Base-by-base conservation (phyloP, 1,284 basidiomycete species). In the Apiotrichum domesticum region DNA sequence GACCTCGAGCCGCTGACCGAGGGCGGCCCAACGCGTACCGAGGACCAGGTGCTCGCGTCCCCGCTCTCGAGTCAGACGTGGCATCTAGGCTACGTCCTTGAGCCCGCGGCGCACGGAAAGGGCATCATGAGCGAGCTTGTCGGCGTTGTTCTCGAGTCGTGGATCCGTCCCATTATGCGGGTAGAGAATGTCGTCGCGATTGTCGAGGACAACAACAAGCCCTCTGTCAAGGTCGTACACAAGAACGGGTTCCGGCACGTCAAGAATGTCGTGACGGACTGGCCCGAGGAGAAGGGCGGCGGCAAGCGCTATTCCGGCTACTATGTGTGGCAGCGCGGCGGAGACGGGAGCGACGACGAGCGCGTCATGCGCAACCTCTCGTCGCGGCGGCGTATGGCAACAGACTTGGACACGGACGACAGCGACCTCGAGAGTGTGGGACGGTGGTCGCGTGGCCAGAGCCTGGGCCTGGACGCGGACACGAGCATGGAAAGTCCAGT, bases 211-310 rank as follows among this genome's bases (percentile, higher is more conserved):
- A 54, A 65, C 52, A 65, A 65, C 43, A 34, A 46, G 13, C 59
- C 50, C 4, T 54, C 49, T 11, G 34, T n/a, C 2, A 33, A 11
- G 3, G 57, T 65, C 10, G 14, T 63, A 6, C 14, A 4, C n/a
- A 46, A 54, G 37, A 64, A 63, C 40, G 62, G 64, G n/a, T 53
- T 66, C 44, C 21, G 32, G 34, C 14, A 41, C 9, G 42, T 58
- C 32, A 46, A 43, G 9, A 50, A 51, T 14, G 34, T 54, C 11
- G 29, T 40, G 15, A 55, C 57, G 11, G 39, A 56, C 35, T 65
- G 63, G 64, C 63, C 66, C 2, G 61, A 57, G 53, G 61, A 61
- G 15, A 67, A 67, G 55, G 64, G 63, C 11, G 66, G 64, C 10
- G 61, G 61, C 3, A 47, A 46, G 15, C 49, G 51, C 7, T 44